Base-by-base conservation (phyloP, 208 protist species). In the Strigomonas culicis region DNA sequence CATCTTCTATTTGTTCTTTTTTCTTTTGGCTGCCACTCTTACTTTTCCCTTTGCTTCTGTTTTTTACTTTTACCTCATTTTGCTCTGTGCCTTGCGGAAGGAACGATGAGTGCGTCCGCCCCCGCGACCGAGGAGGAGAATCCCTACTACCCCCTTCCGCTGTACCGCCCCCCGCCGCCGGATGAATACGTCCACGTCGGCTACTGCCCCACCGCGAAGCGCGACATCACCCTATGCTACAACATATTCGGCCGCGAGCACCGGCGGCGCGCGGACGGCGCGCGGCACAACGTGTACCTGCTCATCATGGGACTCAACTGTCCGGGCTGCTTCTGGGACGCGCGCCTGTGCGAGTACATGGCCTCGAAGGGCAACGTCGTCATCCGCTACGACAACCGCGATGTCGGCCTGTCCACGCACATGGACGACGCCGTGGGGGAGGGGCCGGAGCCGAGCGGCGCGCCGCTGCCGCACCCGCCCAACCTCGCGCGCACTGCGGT, bases 351-450 rank as follows among this genome's bases (percentile, higher is more conserved):
- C 71, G 61, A 61, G 11, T 22, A 22, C 17, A 11, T 60, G 34
- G 7, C 51, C 11, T 30, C 13, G 28, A 30, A 13, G 25, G 51
- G 21, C 13, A 39, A n/a, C 11, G 68, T 68, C 36, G 84, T 91
- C 17, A 74, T 94, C 17, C 88, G 88, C 31, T 91, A 80, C 49
- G 88, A 94, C 72, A 86, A 91, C 66, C 71, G 88, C 22, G 84
- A 91, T 61, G 68, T 84, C 6, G 88, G 88, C 30, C 77, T 76
- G 52, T 86, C 76, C 79, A 91, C 88, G n/a, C 78, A 90, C 72
- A 46, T 87, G n/a, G 72, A 83, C 43, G 34, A 55, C 22, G 63
- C 63, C n/a, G 21, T 24, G 19, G 28, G 28, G 34, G 22, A 24
- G 52, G 59, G 64, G 55, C 34, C 59, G 31, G 6, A 57, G 47